Base-by-base conservation (phyloP, 176 grass and related monocot species). In the Raddia guianensis region DNA sequence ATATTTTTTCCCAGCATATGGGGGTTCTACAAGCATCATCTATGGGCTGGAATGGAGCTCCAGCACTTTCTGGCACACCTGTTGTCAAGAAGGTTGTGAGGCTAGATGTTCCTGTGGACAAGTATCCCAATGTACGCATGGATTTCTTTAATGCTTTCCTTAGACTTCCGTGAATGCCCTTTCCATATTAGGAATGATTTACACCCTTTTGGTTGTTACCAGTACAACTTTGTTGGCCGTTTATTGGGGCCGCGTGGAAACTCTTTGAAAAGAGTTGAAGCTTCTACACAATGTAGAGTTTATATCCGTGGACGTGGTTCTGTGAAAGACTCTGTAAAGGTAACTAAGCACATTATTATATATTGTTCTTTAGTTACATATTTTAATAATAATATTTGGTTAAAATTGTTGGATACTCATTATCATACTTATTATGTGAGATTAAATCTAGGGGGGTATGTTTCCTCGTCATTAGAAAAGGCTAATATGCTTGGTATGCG, bases 261-360 rank as follows among this genome's bases (percentile, higher is more conserved):
- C 87, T 99, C 97, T 63, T 87, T 99, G 82, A 99, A 99, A 91
- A 90, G 97, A 86, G 97, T 99, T 80, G 97, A 99, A 87, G 93
- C 86, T 78, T 66, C 97, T 8, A 99, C 97, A 32, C 97, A 99
- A 50, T 99, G 97, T 83, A 93, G 97, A 79, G 90, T 99, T 86
- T 99, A 99, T 67, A 99, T 99, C 75, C 93, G 97, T 8, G 97
- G 97, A 44, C 73, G 80, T 3, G 97, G 97, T 75, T 99, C 97
- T 12, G 97, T 99, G 47, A 99, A 99, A 83, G 97, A 99, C 82
- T 87, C 87, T 79, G 73, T 95, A 66, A 99, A 99, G 97, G 97
- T 95, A 91, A 74, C 68, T 82, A 34, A 82, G 5, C 63, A 66
- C 60, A 62, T 78, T 27, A 49, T 72, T 42, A 20, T 53, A 53